Evolutionary conservation across 1,284 basidiomycete species (phyloP), one percentile per base, ranked within the genome.

Genomic region (Trichosporon ovoides): DNA sequence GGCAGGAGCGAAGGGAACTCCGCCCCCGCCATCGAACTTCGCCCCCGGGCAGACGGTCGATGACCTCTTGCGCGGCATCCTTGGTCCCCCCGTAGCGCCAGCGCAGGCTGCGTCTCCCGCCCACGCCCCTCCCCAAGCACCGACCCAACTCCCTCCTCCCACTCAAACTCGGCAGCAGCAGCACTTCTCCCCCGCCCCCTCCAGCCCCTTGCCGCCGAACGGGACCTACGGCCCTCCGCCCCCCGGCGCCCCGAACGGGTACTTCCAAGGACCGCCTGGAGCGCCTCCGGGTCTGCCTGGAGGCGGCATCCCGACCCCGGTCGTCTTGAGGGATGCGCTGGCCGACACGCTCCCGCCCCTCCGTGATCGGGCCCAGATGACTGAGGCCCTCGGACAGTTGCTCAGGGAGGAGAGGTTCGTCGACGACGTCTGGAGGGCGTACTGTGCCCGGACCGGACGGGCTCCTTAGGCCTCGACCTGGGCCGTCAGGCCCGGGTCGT

Each of bases 1-100:
- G 0, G 50, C 58, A 11, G 38, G 58, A 5, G 57, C 28, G 22
- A 50, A 7, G 53, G 58, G n/a, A n/a, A n/a, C n/a, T n/a, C n/a
- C n/a, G n/a, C n/a, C n/a, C n/a, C n/a, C n/a, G n/a, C n/a, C n/a
- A n/a, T n/a, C n/a, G 1, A 20, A 43, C 13, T 59, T 53, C 18
- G 61, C 68, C 12, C 69, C 71, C 3, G 70, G 68, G 13, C 67
- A 74, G 56, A 74, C 72, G 0, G 73, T 71, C n/a, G 71, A 71
- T 38, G 72, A 75, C 56, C 58, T 75, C 9, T 60, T 75, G 20
- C 70, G 62, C 53, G 68, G 68, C 34, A 69, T 75, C 12, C 61
- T 74, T 1, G 72, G 71, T 9, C 50, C 35, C 14, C 38, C n/a
- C n/a, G n/a, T n/a, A n/a, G n/a, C 56, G 16, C 53, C 36, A n/a